These are phyloP conservation scores for Capronia americana DNA, from an alignment of 2,329 filamentous ascomycete genomes.

Conservation along the genomic window DNA sequence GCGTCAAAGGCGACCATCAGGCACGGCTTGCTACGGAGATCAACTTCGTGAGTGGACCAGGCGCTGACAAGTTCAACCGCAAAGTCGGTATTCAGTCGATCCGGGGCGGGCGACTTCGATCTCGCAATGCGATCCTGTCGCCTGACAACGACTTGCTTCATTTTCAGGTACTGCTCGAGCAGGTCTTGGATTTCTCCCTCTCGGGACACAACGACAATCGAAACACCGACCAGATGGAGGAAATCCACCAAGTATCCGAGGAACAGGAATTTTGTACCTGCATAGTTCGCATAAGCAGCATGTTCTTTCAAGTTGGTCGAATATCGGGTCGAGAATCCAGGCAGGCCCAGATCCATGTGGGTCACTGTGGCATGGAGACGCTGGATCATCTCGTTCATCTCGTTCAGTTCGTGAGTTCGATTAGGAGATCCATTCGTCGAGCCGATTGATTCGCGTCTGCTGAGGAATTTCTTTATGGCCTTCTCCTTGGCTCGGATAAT, in stretches of 20 bases:
- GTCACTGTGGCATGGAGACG: slow-evolving; percentile 52
- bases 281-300: slow-evolving; percentile 55
- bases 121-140: slow-evolving; percentile 40
- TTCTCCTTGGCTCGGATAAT: slow-evolving; percentile 38
- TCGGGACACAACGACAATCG: slow-evolving; percentile 50
- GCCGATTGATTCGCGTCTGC: slow-evolving; percentile 34
- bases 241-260: slow-evolving; percentile 51
- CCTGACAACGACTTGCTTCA: slow-evolving; percentile 47
- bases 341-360: slow-evolving; percentile 54
- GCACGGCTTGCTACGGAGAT: slow-evolving; percentile 44
- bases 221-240: slow-evolving; percentile 45
- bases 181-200: slow-evolving; percentile 47
- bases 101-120: slow-evolving; percentile 30
- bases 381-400: slow-evolving; percentile 46
- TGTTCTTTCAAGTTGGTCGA: slow-evolving; percentile 47
- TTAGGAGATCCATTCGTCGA: slow-evolving; percentile 34
- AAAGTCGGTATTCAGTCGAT: slow-evolving; percentile 39
- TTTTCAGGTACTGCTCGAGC: slow-evolving; percentile 51
- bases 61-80: slow-evolving; percentile 46
- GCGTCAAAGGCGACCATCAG: slow-evolving; percentile 54
- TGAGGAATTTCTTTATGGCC: slow-evolving; percentile 38
- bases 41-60: slow-evolving; percentile 46
- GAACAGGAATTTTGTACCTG: slow-evolving; percentile 54
- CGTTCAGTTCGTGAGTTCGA: slow-evolving; percentile 39
- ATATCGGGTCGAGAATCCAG: slow-evolving; percentile 46